Base-by-base conservation (phyloP, 1,139 yeast genomes). In the Keqinozyma sinolaborantium region DNA sequence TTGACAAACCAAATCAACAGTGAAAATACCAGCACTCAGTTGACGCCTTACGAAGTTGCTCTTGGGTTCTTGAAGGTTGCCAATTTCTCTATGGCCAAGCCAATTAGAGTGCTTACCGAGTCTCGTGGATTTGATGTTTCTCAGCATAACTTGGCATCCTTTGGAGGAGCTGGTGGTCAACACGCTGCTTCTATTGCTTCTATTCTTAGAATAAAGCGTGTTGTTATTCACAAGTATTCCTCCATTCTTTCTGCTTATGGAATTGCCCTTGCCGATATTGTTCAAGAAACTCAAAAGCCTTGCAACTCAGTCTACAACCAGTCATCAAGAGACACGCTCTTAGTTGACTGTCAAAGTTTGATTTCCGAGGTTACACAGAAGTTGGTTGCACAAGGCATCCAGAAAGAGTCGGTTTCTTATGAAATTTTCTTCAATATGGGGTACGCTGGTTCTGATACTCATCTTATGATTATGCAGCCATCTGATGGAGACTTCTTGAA, bases 1-100 rank as follows among this genome's bases (percentile, higher is more conserved):
- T 53, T 73, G 20, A 58, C 78, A 0, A 45, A 48, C n/a, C 32
- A 39, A n/a, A 71, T 73, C 38, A 71, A 73, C 37, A 26, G 33
- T 12, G 77, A 71, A 23, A 47, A 43, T 8, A 53, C 57, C 3
- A 41, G 35, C 7, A 26, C 28, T 11, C 46, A 47, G 2, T 51
- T 61, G 37, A 48, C 45, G 9, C 41, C 50, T 5, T 28, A 38
- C 16, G 49, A 48, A 26, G 46, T 48, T 5, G 51, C 51, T 4
- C 26, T 42, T 14, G 53, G 53, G 13, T 48, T 48, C 27, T 33
- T 48, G 21, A 33, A 44, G 24, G 53, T 48, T 18, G 51, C 53
- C 3, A 43, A 47, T 24, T 40, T 42, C 23, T 34, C 34, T 21
- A 48, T 48, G 53, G 48, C 50, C 13, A 44, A 40, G 30, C 53